These are phyloP conservation scores for Polyrhizophydium stewartii DNA, from an alignment of 371 early-diverging fungal genomes.

Conservation along the genomic window DNA sequence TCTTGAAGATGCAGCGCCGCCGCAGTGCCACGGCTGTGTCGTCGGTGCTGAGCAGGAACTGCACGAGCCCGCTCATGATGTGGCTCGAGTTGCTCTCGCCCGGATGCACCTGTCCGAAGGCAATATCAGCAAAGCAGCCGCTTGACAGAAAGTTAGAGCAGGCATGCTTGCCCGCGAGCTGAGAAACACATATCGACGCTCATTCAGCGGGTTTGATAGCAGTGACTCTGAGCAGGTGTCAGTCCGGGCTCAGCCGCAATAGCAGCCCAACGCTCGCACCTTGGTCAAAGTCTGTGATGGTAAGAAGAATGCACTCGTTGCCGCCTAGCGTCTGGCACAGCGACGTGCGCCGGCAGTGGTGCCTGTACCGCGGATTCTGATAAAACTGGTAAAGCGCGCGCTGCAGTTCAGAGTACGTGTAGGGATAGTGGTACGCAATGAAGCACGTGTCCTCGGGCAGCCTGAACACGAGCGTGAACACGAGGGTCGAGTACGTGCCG, in stretches of 20 bases:
- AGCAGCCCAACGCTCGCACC: not conserved
- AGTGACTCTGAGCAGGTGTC: too few relatives aligned
- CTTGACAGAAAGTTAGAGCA: not conserved
- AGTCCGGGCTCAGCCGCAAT: not conserved
- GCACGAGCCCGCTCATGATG: slow-evolving; percentile 41
- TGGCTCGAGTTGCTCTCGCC: slow-evolving; percentile 43
- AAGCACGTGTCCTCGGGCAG: slow-evolving; percentile 24
- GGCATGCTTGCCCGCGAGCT: slow-evolving; percentile 13
- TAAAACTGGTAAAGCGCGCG: slow-evolving; percentile 17
- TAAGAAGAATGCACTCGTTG: slow-evolving; percentile 34
- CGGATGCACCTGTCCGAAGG: slow-evolving; percentile 35
- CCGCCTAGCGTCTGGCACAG: slow-evolving; percentile 30
- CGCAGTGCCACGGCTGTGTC: slow-evolving; percentile 23
- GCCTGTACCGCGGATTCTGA: slow-evolving; percentile 9
- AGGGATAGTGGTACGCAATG: slow-evolving; percentile 46
- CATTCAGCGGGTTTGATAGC: slow-evolving; percentile 11
- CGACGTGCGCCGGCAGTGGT: slow-evolving; percentile 19
- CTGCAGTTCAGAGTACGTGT: slow-evolving; percentile 34
- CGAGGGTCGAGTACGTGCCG: slow-evolving; percentile 30
- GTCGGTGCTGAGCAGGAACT: slow-evolving; percentile 25
- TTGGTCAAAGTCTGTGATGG: slow-evolving; percentile 32
- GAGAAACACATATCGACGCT: slow-evolving; percentile 19
- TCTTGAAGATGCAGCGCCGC: slow-evolving; percentile 36
- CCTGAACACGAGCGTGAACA: slow-evolving; percentile 23
- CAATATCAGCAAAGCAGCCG: slow-evolving; percentile 1